Evolutionary conservation across 1,284 basidiomycete genomes (phyloP).

Genomic region (Mycena sp.): DNA sequence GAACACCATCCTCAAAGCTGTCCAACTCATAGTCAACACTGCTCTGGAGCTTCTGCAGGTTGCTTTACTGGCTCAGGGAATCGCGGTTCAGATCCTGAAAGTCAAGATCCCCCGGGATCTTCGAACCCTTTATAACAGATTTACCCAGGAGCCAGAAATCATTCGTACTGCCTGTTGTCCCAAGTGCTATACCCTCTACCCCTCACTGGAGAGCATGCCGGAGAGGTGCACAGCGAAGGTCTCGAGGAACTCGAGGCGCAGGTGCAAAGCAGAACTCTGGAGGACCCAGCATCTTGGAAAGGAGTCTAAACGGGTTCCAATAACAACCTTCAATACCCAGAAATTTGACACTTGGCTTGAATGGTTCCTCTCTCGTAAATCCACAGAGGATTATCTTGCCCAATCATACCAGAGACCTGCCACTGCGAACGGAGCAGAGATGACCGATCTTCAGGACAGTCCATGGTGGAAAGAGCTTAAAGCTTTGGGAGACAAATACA

Average conservation of each 20-base stretch:
- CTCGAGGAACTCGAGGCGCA: conserved; percentile 21
- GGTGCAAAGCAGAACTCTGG: conserved; percentile 37
- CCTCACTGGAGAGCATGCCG: conserved; percentile 16
- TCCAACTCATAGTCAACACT: conserved; percentile 7
- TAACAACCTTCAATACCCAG: too few relatives aligned
- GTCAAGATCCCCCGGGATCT: conserved; percentile 6
- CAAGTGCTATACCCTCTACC: too few relatives aligned
- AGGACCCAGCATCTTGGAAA: conserved; percentile 21
- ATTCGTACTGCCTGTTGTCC: too few relatives aligned
- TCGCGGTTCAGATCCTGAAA: not conserved
- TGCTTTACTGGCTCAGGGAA: not conserved
- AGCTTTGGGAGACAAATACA: conserved; percentile 20
- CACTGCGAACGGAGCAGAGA: not conserved
- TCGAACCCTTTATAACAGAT: conserved; percentile 26
- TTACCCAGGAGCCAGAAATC: too few relatives aligned
- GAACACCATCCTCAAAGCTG: conserved; percentile 9
- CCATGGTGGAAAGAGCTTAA: conserved; percentile 4
- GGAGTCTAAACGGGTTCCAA: too few relatives aligned
- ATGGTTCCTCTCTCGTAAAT: too few relatives aligned
- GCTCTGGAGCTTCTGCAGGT: not conserved
- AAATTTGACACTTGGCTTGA: too few relatives aligned
- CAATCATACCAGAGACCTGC: not conserved
- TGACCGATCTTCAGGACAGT: conserved; percentile 16
- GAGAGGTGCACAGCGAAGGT: conserved; percentile 27
- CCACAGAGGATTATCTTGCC: conserved; percentile 40